A percentile compares a stretch with the other conserved stretches of the same genome.
Conservation (phyloP, 2,329 filamentous ascomycete genomes). For the Paraphaeosphaeria minitans region DNA sequence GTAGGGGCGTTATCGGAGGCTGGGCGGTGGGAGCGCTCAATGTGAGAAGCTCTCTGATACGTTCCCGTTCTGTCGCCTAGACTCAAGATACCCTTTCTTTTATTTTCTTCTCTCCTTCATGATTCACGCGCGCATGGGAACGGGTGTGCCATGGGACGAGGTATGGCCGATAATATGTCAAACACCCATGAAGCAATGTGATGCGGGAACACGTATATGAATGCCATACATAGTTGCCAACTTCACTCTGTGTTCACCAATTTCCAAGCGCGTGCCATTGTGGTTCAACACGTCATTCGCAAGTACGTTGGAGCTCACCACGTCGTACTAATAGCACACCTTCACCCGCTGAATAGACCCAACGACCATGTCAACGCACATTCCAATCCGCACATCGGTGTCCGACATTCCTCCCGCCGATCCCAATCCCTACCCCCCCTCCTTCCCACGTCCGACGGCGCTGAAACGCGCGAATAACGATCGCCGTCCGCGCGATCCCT, state of each 20-base stretch:
- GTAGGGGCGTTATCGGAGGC: constrained; percentile 20
- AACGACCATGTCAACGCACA: too few species aligned
- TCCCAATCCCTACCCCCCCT: neutral
- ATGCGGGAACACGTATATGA: neutral
- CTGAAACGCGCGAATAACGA: constrained; percentile 2
- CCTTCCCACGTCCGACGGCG: neutral
- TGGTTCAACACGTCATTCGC: too few species aligned
- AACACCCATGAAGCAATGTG: neutral
- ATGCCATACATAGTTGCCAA: neutral
- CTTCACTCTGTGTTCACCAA: neutral
- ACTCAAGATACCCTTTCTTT: constrained; percentile 26
- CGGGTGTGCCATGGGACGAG: neutral
- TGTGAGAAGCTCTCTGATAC: constrained; percentile 17
- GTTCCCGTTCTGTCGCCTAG: constrained; percentile 15
- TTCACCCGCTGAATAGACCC: too few species aligned
- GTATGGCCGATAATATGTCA: neutral
- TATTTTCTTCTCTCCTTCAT: constrained; percentile 1
- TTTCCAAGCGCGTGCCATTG: too few species aligned
- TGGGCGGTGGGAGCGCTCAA: constrained; percentile 33
- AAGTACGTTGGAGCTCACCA: too few species aligned
- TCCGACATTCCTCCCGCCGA: too few species aligned
- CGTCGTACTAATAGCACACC: too few species aligned
- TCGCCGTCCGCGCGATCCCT: neutral
- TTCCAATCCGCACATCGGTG: too few species aligned
- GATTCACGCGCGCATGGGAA: neutral